These are phyloP conservation scores for Fennellomyces sp. DNA, from an alignment of 371 early-diverging fungal species.

Conservation along the genomic window DNA sequence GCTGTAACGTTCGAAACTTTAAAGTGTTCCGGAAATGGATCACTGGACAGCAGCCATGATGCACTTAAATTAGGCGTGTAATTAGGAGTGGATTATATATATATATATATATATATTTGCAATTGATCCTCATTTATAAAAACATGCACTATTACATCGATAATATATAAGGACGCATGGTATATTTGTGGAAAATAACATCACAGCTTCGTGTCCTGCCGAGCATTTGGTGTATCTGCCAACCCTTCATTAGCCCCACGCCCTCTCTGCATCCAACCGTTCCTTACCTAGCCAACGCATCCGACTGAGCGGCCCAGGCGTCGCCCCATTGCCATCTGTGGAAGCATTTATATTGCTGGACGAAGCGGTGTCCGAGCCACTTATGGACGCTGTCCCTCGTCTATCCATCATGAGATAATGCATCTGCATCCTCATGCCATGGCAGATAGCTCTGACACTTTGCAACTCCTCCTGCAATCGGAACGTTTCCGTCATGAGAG, in stretches of 20 bases:
- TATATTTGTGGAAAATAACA: background rate
- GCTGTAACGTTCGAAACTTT: too few species aligned
- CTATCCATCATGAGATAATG: slow-evolving; percentile 65
- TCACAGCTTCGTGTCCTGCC: slow-evolving; percentile 47
- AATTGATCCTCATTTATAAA: too few species aligned
- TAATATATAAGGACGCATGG: background rate
- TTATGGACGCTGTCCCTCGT: slow-evolving; percentile 17
- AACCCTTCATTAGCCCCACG: background rate
- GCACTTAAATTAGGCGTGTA: too few species aligned
- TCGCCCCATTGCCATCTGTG: slow-evolving; percentile 9
- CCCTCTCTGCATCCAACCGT: background rate
- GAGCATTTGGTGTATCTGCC: slow-evolving; percentile 22
- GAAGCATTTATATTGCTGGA: slow-evolving; percentile 9
- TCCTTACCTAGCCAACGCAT: slow-evolving; percentile 35
- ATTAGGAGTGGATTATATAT: too few species aligned
- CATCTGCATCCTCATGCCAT: slow-evolving; percentile 72
- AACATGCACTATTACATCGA: too few species aligned
- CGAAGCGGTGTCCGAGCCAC: slow-evolving; percentile 8
- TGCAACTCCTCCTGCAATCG: slow-evolving; percentile 74
- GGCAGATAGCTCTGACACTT: slow-evolving; percentile 62
- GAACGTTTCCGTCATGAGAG: slow-evolving; percentile 70
- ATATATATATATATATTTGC: too few species aligned
- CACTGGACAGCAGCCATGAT: too few species aligned
- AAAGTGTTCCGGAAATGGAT: too few species aligned
- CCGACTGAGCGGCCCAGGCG: too few species aligned